Evolutionary conservation across 345 rosid species (phyloP).

Genomic region (Barbarea vulgaris): DNA sequence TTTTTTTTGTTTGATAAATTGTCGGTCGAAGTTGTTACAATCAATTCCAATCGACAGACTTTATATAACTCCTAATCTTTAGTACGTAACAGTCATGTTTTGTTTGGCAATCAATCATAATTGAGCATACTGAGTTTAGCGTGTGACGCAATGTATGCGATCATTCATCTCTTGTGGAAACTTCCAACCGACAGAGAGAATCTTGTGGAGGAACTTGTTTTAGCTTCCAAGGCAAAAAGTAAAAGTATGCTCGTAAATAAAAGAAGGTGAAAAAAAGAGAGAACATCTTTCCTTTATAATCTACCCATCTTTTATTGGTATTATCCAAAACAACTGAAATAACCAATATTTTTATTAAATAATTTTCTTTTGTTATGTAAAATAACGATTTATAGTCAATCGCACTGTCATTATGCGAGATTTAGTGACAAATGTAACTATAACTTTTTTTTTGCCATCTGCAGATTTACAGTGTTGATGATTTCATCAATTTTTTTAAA

Average conservation of each 20-base stretch:
- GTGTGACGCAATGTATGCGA: constrained; percentile 18
- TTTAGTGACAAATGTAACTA: neutral
- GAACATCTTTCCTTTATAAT: neutral
- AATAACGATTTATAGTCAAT: too few species aligned
- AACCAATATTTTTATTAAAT: neutral
- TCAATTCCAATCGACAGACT: constrained; percentile 5
- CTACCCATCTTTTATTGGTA: neutral
- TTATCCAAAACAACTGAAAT: neutral
- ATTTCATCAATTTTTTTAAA: too few species aligned
- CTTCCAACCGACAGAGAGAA: constrained; percentile 27
- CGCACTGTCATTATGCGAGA: neutral
- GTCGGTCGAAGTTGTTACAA: constrained; percentile 28
- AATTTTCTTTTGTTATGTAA: too few species aligned
- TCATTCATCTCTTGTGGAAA: constrained; percentile 15
- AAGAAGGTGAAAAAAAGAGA: neutral
- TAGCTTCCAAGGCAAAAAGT: constrained; percentile 12
- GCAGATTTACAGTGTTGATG: neutral
- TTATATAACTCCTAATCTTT: neutral
- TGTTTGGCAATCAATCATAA: neutral
- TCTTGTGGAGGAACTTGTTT: neutral
- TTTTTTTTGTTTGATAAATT: neutral
- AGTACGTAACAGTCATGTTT: neutral
- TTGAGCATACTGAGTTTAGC: neutral
- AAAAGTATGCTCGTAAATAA: neutral
- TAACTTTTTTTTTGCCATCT: too few species aligned